phyloP scores from a whole-genome alignment of 257 asterid genomes.

The Solanum rostratum region DNA sequence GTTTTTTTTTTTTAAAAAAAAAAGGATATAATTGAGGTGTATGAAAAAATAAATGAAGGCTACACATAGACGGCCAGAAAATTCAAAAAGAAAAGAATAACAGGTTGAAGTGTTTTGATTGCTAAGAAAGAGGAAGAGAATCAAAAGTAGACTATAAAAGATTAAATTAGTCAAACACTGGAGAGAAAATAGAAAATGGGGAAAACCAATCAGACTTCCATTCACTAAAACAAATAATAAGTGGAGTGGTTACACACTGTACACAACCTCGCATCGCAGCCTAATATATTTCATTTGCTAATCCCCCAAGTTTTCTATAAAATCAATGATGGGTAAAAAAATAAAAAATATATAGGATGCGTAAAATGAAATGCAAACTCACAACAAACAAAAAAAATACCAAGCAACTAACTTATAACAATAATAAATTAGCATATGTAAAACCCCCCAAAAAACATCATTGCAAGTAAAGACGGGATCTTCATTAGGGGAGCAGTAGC shows the following conservation, averaged over 20 bases:
- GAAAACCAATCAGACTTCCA: conserved; percentile 32
- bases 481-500: conserved; percentile 44
- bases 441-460: conserved; percentile 15
- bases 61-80: too few species aligned
- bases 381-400: conserved; percentile 52
- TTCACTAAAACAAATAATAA: conserved; percentile 28
- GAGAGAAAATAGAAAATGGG: background rate
- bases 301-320: conserved; percentile 28
- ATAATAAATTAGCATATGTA: background rate
- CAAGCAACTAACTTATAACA: conserved; percentile 24
- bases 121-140: background rate
- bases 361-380: conserved; percentile 30
- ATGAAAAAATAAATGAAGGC: too few species aligned
- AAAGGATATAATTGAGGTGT: too few species aligned
- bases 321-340: conserved; percentile 7
- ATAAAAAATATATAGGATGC: background rate
- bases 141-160: background rate
- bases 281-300: conserved; percentile 32
- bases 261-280: conserved; percentile 32
- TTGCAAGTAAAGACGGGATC: conserved; percentile 10
- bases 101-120: background rate
- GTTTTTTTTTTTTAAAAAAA: too few species aligned
- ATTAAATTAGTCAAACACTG: background rate
- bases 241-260: conserved; percentile 39
- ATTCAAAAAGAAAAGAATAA: too few species aligned